Evolutionary conservation across 805 yeast species (phyloP), one percentile per base, ranked within the genome.

Genomic region (Candida railenensis): DNA sequence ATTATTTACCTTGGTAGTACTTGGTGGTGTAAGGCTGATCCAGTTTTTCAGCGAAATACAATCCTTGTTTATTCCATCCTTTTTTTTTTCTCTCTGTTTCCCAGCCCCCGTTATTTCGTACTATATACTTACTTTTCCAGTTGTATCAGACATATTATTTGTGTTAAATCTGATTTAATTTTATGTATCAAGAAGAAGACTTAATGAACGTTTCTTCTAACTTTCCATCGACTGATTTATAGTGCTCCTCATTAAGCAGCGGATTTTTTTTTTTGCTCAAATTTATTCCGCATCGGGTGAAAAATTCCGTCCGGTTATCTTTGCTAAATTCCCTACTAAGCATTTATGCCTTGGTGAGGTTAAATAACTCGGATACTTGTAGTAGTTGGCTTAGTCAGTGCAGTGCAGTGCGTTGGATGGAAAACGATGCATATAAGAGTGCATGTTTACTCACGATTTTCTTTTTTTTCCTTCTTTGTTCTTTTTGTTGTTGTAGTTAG

Each of bases 51-150:
- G 30, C 5, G 30, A 11, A 25, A 25, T 7, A 7, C 11, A 25
- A 25, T 11, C 5, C 30, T 25, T 11, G n/a, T 11, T 7, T 11
- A 25, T 37, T 14, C 19, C 37, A 15, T 7, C 12, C 14, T 34
- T 34, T 34, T 12, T 15, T 34, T 34, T 9, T 34, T 34, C 20
- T 15, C 14, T 15, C 12, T 34, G 11, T 12, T 15, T 8, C 5
- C 37, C 5, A 34, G 18, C 20, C 12, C 14, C 37, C 37, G 37
- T 34, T 12, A 7, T 34, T 7, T n/a, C n/a, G n/a, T n/a, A n/a
- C n/a, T 14, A 16, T 37, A 9, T 22, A 42, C 45, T 22, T 36
- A 42, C 45, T 16, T 42, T 42, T 33, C 45, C 45, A 4, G 45
- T 34, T 18, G 45, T 42, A 21, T 42, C 45, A 18, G 45, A 42